Conservation (phyloP, 768 basidiomycete species). For the Suillus luteus region DNA sequence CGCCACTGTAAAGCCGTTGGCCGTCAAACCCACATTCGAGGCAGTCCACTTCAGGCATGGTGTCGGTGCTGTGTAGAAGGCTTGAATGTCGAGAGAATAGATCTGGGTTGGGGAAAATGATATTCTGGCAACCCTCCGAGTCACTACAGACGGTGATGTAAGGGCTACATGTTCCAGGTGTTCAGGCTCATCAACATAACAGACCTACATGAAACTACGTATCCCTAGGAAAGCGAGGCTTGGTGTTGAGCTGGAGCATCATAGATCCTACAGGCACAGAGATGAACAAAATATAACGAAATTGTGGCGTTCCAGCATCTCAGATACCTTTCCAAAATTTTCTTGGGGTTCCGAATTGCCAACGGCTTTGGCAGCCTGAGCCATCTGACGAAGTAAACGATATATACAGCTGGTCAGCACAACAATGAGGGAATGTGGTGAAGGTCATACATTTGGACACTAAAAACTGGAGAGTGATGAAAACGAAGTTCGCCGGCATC, state of each 20-base stretch:
- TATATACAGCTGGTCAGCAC: not conserved
- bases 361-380: slow-evolving; percentile 92
- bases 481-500: not conserved
- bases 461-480: not conserved
- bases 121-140: too few species aligned
- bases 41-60: slow-evolving; percentile 51
- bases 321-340: slow-evolving; percentile 89
- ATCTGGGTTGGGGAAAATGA: not conserved
- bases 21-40: slow-evolving; percentile 59
- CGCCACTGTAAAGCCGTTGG: slow-evolving; percentile 57
- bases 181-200: not conserved
- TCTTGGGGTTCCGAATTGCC: slow-evolving; percentile 92
- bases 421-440: not conserved
- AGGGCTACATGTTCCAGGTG: not conserved
- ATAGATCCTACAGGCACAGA: slow-evolving; percentile 61
- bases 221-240: not conserved
- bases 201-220: not conserved
- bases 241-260: not conserved
- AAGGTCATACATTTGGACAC: not conserved
- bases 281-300: slow-evolving; percentile 93
- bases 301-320: slow-evolving; percentile 92
- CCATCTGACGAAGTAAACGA: slow-evolving; percentile 86
- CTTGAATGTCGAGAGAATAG: not conserved
- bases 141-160: not conserved
- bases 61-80: slow-evolving; percentile 5